Percentiles rank a stretch among this genome's conserved stretches.
Evolutionary conservation across 2,329 filamentous ascomycete species (phyloP).

Genomic region (Capronia epimyces): DNA sequence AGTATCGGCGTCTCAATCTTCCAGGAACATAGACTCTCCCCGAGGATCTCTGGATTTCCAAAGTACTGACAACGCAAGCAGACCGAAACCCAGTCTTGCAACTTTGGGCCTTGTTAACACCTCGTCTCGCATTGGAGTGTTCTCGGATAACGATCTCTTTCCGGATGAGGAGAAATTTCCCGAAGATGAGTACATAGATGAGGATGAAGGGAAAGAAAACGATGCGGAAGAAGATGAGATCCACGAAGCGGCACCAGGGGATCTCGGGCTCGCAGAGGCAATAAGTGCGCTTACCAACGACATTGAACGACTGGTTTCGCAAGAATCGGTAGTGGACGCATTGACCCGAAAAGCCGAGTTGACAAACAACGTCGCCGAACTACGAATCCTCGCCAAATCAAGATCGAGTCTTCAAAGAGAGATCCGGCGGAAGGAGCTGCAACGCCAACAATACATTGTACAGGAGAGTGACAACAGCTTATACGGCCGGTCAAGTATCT

Average conservation of each 20-base stretch:
- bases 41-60: conserved; percentile 58
- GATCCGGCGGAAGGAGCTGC: conserved; percentile 87
- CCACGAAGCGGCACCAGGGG: conserved; percentile 88
- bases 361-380: conserved; percentile 91
- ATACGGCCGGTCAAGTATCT: conserved; percentile 82
- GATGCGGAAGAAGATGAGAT: conserved; percentile 73
- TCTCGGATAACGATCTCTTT: conserved; percentile 85
- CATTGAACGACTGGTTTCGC: conserved; percentile 79
- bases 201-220: conserved; percentile 49
- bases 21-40: conserved; percentile 55
- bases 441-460: conserved; percentile 92
- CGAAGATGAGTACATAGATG: conserved; percentile 78
- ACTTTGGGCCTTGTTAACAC: conserved; percentile 86
- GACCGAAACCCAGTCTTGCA: conserved; percentile 76
- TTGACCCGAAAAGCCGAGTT: conserved; percentile 89
- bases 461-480: conserved; percentile 97
- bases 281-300: conserved; percentile 83
- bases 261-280: conserved; percentile 87
- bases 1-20: conserved; percentile 48
- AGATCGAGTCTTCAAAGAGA: conserved; percentile 90
- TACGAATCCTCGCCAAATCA: conserved; percentile 87
- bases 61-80: conserved; percentile 44
- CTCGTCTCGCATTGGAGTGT: conserved; percentile 83
- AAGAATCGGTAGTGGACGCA: conserved; percentile 87
- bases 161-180: conserved; percentile 79